Conservation (phyloP, 805 yeast genomes). For the Tetrapisispora phaffii region DNA sequence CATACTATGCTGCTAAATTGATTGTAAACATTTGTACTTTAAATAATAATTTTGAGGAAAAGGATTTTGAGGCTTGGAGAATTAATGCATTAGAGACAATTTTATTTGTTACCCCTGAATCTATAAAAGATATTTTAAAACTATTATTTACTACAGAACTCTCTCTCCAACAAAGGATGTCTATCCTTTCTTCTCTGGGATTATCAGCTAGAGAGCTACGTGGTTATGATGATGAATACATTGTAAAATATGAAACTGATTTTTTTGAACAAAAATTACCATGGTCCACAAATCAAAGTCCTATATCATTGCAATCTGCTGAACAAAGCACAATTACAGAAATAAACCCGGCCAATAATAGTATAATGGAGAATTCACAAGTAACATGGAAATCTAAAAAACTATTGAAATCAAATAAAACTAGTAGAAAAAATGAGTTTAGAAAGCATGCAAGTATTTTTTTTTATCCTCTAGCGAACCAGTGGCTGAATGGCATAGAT, state of each 20-base stretch:
- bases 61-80: conserved; percentile 52
- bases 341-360: background rate
- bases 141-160: conserved; percentile 62
- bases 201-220: conserved; percentile 65
- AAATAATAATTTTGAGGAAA: conserved; percentile 46
- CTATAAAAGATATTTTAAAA: conserved; percentile 31
- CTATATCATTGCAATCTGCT: background rate
- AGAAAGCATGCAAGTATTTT: conserved; percentile 34
- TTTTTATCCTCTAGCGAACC: conserved; percentile 44
- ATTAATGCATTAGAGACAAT: conserved; percentile 59
- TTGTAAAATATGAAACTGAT: conserved; percentile 30
- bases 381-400: conserved; percentile 30
- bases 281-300: conserved; percentile 13
- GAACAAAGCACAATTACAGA: background rate
- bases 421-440: conserved; percentile 20
- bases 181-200: conserved; percentile 57
- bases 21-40: conserved; percentile 43
- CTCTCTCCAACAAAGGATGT: conserved; percentile 68
- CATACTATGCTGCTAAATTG: conserved; percentile 46
- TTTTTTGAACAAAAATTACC: conserved; percentile 30
- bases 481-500: conserved; percentile 46
- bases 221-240: conserved; percentile 46
- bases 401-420: conserved; percentile 7
- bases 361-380: background rate
- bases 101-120: conserved; percentile 43